A percentile compares a stretch with the other conserved stretches of the same genome.
These are phyloP conservation scores for Microdochium nivale DNA, from an alignment of 2,329 filamentous ascomycete species.

Conservation along the genomic window DNA sequence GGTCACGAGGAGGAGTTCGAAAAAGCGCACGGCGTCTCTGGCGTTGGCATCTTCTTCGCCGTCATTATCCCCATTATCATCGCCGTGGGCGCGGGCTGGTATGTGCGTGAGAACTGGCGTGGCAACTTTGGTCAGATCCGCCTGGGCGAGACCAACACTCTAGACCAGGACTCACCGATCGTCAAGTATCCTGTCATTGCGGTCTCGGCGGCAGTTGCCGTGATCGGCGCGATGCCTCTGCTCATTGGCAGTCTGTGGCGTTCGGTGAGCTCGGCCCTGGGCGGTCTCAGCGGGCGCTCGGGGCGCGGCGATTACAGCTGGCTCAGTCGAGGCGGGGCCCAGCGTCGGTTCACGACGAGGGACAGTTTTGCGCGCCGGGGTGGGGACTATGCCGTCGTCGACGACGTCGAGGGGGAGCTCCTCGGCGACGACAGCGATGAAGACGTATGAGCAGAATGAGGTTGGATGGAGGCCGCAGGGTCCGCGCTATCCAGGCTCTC, in stretches of 20 bases:
- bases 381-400: slow-evolving; percentile 81
- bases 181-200: slow-evolving; percentile 76
- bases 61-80: slow-evolving; percentile 66
- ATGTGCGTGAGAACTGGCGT: slow-evolving; percentile 75
- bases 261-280: slow-evolving; percentile 41
- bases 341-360: slow-evolving; percentile 73
- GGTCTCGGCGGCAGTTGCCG: slow-evolving; percentile 54
- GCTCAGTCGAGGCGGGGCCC: slow-evolving; percentile 34
- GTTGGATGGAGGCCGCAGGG: background rate
- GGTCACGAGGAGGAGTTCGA: slow-evolving; percentile 78
- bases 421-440: slow-evolving; percentile 91
- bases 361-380: slow-evolving; percentile 81
- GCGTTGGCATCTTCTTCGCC: slow-evolving; percentile 74
- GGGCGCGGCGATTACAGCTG: slow-evolving; percentile 39
- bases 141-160: slow-evolving; percentile 61
- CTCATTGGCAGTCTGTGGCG: slow-evolving; percentile 68
- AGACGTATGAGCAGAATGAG: slow-evolving; percentile 47
- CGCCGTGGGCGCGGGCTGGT: slow-evolving; percentile 71
- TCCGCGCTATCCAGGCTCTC: too few relatives aligned
- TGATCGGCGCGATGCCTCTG: slow-evolving; percentile 58
- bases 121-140: slow-evolving; percentile 88
- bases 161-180: slow-evolving; percentile 67
- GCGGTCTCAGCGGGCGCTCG: slow-evolving; percentile 38
- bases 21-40: slow-evolving; percentile 59
- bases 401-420: slow-evolving; percentile 90